A percentile compares a stretch with the other conserved stretches of the same genome.
Conservation (phyloP, 2,329 filamentous ascomycete species). For the Pyrenochaeta sp. region DNA sequence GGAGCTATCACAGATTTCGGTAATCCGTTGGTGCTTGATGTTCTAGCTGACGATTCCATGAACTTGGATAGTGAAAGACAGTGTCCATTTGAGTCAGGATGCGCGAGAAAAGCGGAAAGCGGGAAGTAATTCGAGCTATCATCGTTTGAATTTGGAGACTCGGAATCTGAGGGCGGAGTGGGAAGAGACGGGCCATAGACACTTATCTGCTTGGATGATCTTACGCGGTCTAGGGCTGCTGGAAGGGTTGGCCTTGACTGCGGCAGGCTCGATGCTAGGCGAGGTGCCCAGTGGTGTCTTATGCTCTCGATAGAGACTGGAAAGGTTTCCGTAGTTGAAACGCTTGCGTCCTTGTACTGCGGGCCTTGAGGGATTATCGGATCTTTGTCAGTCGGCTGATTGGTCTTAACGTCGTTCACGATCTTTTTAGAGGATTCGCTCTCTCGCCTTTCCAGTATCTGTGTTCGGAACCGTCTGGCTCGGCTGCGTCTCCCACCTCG, state of each 20-base stretch:
- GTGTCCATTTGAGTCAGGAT: conserved; percentile 3
- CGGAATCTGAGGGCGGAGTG: background rate
- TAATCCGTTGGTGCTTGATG: no score
- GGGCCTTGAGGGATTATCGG: background rate
- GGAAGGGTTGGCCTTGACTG: conserved; percentile 26
- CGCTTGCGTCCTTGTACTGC: background rate
- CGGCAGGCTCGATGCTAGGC: no score
- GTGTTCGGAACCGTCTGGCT: conserved; percentile 10
- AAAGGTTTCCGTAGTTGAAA: background rate
- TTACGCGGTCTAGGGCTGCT: background rate
- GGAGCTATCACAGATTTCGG: background rate
- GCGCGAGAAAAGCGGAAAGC: conserved; percentile 23
- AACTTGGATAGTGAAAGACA: conserved; percentile 2
- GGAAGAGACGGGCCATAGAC: background rate
- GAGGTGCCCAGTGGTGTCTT: conserved; percentile 32
- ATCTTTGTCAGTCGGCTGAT: conserved; percentile 15
- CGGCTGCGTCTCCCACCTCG: conserved; percentile 25
- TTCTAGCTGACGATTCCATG: background rate
- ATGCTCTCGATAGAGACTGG: conserved; percentile 11
- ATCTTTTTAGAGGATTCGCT: conserved; percentile 7
- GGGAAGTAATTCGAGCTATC: conserved; percentile 20
- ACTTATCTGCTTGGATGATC: background rate
- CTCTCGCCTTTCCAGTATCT: conserved; percentile 1
- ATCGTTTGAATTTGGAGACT: background rate
- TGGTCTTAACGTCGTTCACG: conserved; percentile 13